phyloP scores from a whole-genome alignment of 225 moss, liverwort and hornwort species.

The Ulota crispa region DNA sequence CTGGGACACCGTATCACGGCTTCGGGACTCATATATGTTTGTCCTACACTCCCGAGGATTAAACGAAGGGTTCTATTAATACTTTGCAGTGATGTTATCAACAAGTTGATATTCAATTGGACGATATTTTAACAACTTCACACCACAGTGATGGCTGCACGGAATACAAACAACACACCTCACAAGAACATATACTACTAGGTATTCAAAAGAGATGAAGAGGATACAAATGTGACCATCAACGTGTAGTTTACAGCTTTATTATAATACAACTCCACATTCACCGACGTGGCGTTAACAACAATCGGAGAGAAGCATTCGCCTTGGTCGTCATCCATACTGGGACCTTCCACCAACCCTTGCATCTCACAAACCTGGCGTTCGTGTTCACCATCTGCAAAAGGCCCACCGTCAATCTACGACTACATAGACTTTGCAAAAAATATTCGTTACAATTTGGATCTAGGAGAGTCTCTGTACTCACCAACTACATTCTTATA shows the following conservation, averaged over 20 bases:
- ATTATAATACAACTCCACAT: slow-evolving; percentile 94
- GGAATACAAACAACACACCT: not conserved
- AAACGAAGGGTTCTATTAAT: not conserved
- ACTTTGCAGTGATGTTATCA: not conserved
- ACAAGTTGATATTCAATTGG: not conserved
- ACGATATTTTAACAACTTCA: not conserved
- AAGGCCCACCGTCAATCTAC: slow-evolving; percentile 6
- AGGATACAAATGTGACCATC: slow-evolving; percentile 99
- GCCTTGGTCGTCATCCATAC: slow-evolving; percentile 75
- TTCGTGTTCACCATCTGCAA: slow-evolving; percentile 81
- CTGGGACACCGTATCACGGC: not conserved
- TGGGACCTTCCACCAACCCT: slow-evolving; percentile 93
- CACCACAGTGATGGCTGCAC: not conserved
- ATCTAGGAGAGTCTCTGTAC: slow-evolving; percentile 1
- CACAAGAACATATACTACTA: not conserved
- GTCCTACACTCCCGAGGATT: not conserved
- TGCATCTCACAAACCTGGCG: slow-evolving; percentile 93
- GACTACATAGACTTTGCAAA: not conserved
- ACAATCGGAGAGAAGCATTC: slow-evolving; percentile 90
- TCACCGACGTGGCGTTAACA: slow-evolving; percentile 92
- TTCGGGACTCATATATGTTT: not conserved
- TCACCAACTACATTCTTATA: not conserved
- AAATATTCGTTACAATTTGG: not conserved
- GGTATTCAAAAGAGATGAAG: not conserved
- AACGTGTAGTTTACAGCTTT: slow-evolving; percentile 98